A percentile compares a stretch with the other conserved stretches of the same genome.
Conservation (phyloP, 2,329 filamentous ascomycete species). For the Fonsecaea multimorphosa region DNA sequence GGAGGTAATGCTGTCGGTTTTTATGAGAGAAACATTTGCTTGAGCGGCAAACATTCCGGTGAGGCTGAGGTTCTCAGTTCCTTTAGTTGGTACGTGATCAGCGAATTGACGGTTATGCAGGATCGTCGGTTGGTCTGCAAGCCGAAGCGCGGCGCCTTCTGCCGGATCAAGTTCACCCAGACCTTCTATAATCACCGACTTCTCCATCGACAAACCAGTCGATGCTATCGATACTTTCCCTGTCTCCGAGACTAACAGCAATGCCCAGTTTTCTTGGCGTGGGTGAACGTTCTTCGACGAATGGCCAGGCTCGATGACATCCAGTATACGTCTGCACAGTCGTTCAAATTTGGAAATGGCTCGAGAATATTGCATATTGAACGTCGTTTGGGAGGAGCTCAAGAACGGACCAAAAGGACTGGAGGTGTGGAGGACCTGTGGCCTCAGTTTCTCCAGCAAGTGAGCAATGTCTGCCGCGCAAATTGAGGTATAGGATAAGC, state of each 20-base stretch:
- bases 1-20: conserved; percentile 32
- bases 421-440: conserved; percentile 79
- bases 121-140: conserved; percentile 24
- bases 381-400: conserved; percentile 31
- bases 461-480: conserved; percentile 38
- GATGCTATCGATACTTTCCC: conserved; percentile 21
- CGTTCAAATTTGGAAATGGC: conserved; percentile 34
- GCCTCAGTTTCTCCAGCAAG: conserved; percentile 59
- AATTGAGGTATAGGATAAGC: conserved; percentile 21
- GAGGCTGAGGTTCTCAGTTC: conserved; percentile 12
- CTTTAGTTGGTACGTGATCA: background rate
- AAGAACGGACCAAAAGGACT: conserved; percentile 33
- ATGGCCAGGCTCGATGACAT: conserved; percentile 37
- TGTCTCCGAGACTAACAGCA: conserved; percentile 22
- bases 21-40: conserved; percentile 28
- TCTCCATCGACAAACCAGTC: background rate
- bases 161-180: conserved; percentile 27
- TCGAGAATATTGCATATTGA: conserved; percentile 34
- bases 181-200: background rate
- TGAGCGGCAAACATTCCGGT: conserved; percentile 29
- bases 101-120: background rate
- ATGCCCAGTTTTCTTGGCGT: conserved; percentile 36
- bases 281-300: conserved; percentile 37
- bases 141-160: conserved; percentile 34
- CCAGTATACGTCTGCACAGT: conserved; percentile 33